phyloP scores from a whole-genome alignment of 306 rosid species.

The Hylodesmum podocarpum region DNA sequence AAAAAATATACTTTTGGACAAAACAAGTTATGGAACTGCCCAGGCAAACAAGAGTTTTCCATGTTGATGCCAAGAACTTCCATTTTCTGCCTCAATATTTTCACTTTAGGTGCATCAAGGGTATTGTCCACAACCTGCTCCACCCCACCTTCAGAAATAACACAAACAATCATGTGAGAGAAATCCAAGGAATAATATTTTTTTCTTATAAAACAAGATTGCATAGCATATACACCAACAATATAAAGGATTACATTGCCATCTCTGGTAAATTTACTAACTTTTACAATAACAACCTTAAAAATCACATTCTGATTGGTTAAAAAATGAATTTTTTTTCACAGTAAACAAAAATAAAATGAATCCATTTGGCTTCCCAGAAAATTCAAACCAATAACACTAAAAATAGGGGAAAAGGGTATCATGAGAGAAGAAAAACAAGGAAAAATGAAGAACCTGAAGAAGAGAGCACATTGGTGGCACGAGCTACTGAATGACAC shows the following conservation, averaged over 20 bases:
- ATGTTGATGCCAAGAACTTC: constrained; percentile 62
- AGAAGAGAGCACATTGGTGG: constrained; percentile 17
- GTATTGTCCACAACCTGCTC: constrained; percentile 36
- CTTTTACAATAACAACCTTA: background rate
- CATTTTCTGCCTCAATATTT: constrained; percentile 59
- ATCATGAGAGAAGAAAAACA: background rate
- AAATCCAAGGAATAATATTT: background rate
- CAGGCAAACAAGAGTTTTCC: constrained; percentile 60
- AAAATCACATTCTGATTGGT: background rate
- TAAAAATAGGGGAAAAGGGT: background rate
- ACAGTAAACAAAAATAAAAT: background rate
- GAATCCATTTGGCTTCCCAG: constrained; percentile 13
- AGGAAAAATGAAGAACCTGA: background rate
- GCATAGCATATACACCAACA: too few species aligned
- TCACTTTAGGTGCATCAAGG: constrained; percentile 36
- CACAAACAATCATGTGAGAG: constrained; percentile 8
- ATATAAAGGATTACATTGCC: too few species aligned
- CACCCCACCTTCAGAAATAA: constrained; percentile 38
- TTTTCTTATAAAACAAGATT: background rate
- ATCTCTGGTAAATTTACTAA: background rate
- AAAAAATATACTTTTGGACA: constrained; percentile 72
- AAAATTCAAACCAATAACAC: background rate
- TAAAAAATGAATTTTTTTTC: too few species aligned
- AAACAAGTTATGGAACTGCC: constrained; percentile 53
- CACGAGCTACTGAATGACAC: constrained; percentile 31